Evolutionary conservation across 805 yeast genomes (phyloP).

Genomic region (Teunomyces cretensis): DNA sequence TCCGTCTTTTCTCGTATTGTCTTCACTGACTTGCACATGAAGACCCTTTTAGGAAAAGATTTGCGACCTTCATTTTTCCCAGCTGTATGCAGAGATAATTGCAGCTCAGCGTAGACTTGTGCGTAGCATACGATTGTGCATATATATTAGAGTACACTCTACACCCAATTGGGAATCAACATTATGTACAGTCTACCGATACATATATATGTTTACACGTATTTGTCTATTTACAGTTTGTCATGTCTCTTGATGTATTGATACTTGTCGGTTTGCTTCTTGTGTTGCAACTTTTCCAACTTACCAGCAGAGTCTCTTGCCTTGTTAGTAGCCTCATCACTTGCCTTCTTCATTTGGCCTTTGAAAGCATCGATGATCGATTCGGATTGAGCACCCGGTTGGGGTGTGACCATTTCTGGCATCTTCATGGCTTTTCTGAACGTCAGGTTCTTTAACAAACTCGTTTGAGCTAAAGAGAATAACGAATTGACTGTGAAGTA

Average conservation of each 20-base stretch:
- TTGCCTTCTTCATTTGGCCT: constrained; percentile 30
- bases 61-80: too few relatives aligned
- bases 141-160: too few relatives aligned
- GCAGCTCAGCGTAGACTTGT: too few relatives aligned
- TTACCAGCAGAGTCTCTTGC: constrained; percentile 36
- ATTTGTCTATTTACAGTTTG: constrained; percentile 3
- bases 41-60: too few relatives aligned
- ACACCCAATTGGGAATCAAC: too few relatives aligned
- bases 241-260: constrained; percentile 42
- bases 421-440: constrained; percentile 60
- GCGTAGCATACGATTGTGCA: too few relatives aligned
- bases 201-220: not conserved
- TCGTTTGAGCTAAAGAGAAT: constrained; percentile 71
- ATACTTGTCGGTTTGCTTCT: constrained; percentile 11
- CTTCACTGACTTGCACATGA: too few relatives aligned
- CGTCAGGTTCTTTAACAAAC: constrained; percentile 55
- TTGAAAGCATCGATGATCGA: constrained; percentile 39
- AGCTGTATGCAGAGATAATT: too few relatives aligned
- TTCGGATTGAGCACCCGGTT: constrained; percentile 28
- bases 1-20: too few relatives aligned
- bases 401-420: constrained; percentile 52
- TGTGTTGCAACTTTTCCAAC: constrained; percentile 23
- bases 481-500: constrained; percentile 83
- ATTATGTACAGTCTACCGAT: not conserved
- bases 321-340: constrained; percentile 31